Evolutionary conservation across 805 yeast species (phyloP), one percentile per base, ranked within the genome.

Genomic region (Metschnikowia bowlesiae): DNA sequence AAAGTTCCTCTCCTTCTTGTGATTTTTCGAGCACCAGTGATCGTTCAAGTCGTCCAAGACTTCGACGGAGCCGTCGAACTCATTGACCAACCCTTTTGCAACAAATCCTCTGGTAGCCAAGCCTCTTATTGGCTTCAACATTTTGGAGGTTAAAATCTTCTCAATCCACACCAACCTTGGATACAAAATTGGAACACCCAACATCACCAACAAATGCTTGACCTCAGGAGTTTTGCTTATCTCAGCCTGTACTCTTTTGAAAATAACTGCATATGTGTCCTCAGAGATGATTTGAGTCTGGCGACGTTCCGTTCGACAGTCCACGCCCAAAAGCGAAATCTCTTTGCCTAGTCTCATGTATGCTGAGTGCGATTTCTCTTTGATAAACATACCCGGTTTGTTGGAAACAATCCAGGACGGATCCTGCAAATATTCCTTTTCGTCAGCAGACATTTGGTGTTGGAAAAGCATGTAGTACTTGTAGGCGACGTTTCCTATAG

Each of bases 141-240:
- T 34, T 65, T 71, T 45, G 28, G 90, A 83, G 6, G 83, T 78
- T 62, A 92, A 78, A 28, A 92, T 56, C 63, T 79, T 75, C 69
- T 94, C 98, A 33, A 89, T 74, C 92, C 96, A 88, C 2, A 91
- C 97, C 63, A 94, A 74, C 56, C 98, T 78, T 2, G 99, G 98
- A 63, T 92, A 92, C 38, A 94, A 87, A 49, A 94, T 89, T 2
- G 99, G 99, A 11, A 92, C 96, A 40, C 98, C 98, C 46, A 94
- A 73, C 82, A 94, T 76, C 1, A 94, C 81, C 56, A 87, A 71
- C 37, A 92, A 59, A 67, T 92, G 99, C 64, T 85, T 84, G 39
- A 87, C 75, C 28, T 80, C 79, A 6, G 78, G 78, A 3, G 81
- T 74, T 10, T 80, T 66, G 6, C 64, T 61, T 5, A 87, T 62